Base-by-base conservation (phyloP, 371 early-diverging fungal species). In the Mucor indicus region DNA sequence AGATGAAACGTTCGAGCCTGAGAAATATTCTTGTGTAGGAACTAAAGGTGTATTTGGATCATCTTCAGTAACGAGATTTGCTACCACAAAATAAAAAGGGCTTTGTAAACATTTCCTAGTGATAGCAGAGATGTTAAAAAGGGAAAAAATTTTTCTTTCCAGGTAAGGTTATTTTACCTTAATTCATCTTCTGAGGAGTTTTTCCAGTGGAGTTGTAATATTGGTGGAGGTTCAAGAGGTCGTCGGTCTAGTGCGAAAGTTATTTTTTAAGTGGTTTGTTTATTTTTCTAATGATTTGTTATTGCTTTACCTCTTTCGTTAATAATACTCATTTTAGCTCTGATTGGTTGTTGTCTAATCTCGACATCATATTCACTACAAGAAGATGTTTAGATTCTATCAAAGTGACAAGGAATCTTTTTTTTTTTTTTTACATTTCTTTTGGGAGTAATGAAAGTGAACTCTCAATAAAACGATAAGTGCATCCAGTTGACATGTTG, bases 1-100 rank as follows among this genome's bases (percentile, higher is more conserved):
- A 4, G 93, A 90, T 0, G 91, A 91, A 9, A 91, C 93, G 31
- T 88, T 83, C 4, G 90, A 85, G 10, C 96, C 96, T 21, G 57
- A 53, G 13, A 65, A 38, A 44, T 60, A 60, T 11, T 60, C 44
- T 35, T 57, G 50, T 2, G 49, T 35, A 2, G 66, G 55, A 44
- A 61, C 22, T 15, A 53, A 25, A 5, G 47, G 44, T 17, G 38
- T 53, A 10, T 38, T 47, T 20, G 46, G 31, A n/a, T 44, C 45
- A 36, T 60, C 37, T 27, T 55, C 60, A 20, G 42, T 48, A 22
- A 72, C 64, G 20, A 76, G 41, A 31, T 69, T 72, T 20, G 67
- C 76, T 27, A 69, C 64, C 43, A 62, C 53, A 38, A 66, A 76
- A 36, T 72, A 72, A 38, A 72, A 76, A 9, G 76, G 76, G 45